Conservation (phyloP, 129 eudicot species). For the Logfia minima region DNA sequence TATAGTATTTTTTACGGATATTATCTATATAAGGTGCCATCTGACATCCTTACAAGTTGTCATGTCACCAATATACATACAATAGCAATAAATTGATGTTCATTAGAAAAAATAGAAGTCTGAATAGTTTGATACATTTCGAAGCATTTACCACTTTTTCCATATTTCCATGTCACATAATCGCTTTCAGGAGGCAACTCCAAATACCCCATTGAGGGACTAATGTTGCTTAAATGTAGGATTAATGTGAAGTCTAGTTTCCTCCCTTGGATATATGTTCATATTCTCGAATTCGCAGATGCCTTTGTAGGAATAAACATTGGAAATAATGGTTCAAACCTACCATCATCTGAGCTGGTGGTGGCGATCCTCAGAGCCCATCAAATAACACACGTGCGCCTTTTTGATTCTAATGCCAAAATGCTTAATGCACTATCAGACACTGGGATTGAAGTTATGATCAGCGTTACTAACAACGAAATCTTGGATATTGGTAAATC, state of each 20-base stretch:
- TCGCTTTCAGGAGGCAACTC: background rate
- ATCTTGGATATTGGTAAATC: conserved; percentile 51
- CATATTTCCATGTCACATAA: background rate
- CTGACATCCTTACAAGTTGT: too few species aligned
- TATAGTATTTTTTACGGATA: too few species aligned
- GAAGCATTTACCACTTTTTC: too few species aligned
- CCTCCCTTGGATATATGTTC: background rate
- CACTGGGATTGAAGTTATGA: conserved; percentile 71
- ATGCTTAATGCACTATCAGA: conserved; percentile 59
- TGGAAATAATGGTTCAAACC: conserved; percentile 47
- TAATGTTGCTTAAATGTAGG: background rate
- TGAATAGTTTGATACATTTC: too few species aligned
- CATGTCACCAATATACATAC: too few species aligned
- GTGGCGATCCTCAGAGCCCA: conserved; percentile 49
- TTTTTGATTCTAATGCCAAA: conserved; percentile 55
- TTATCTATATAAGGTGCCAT: too few species aligned
- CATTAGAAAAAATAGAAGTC: too few species aligned
- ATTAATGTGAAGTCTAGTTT: background rate
- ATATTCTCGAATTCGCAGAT: conserved; percentile 39
- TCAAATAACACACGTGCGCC: conserved; percentile 66
- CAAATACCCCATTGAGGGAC: background rate
- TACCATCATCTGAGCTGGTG: conserved; percentile 53
- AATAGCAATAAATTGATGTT: too few species aligned
- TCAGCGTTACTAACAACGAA: conserved; percentile 55
- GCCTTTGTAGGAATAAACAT: conserved; percentile 65